Conservation (phyloP, 768 basidiomycete genomes). For the Amanita polypyramis region DNA sequence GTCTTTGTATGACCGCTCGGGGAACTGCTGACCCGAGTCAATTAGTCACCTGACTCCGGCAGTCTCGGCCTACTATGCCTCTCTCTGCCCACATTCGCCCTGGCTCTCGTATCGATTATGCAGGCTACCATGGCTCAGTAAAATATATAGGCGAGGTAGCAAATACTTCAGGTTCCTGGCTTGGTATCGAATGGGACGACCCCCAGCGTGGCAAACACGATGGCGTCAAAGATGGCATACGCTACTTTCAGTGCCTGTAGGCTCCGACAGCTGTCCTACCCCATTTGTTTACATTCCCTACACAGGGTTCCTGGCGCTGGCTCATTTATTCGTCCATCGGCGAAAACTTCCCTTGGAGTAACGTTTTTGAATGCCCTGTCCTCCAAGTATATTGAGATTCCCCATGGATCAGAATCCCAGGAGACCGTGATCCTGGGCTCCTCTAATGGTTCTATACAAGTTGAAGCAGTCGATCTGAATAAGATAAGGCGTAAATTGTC, state of each 20-base stretch:
- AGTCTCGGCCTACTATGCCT: too few relatives aligned
- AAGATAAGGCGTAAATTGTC: conserved; percentile 67
- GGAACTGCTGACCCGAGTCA: too few relatives aligned
- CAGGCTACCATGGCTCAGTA: conserved; percentile 56
- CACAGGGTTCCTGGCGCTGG: conserved; percentile 51
- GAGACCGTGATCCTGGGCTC: conserved; percentile 72
- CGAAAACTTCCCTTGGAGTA: conserved; percentile 45
- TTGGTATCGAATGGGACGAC: conserved; percentile 98
- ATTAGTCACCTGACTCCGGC: too few relatives aligned
- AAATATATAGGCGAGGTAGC: conserved; percentile 57
- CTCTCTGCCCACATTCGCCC: conserved; percentile 10
- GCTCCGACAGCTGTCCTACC: conserved; percentile 7
- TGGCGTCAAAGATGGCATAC: conserved; percentile 65
- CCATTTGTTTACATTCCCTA: conserved; percentile 11
- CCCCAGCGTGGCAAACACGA: conserved; percentile 77
- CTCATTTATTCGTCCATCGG: conserved; percentile 72
- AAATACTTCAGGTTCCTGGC: conserved; percentile 61
- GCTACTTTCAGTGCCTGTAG: conserved; percentile 77
- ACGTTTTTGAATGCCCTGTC: conserved; percentile 69
- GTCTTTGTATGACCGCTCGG: too few relatives aligned
- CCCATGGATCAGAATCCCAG: conserved; percentile 37
- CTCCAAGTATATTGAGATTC: conserved; percentile 66
- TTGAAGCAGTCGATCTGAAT: conserved; percentile 78
- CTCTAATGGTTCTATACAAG: conserved; percentile 72
- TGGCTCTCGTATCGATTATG: conserved; percentile 46